phyloP scores from a whole-genome alignment of 148 eudicot species.

The Chenopodium berlandieri region DNA sequence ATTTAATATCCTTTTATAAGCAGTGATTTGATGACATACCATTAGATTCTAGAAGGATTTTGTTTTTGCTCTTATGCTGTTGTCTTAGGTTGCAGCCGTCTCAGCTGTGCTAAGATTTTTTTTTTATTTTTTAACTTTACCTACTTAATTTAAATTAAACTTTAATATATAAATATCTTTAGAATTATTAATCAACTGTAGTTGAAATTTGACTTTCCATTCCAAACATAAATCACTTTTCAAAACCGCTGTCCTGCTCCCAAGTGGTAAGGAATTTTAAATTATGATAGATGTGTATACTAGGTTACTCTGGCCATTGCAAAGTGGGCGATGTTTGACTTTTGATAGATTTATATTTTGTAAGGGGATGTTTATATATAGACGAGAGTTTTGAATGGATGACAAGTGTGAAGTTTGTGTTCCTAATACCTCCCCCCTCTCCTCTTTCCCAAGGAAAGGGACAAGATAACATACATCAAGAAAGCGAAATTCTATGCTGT shows the following conservation, averaged over 20 bases:
- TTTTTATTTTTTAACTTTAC: neutral
- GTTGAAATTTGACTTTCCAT: neutral
- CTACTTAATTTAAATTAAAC: neutral
- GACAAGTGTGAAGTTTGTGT: neutral
- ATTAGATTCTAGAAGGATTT: neutral
- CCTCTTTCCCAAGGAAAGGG: neutral
- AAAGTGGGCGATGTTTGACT: neutral
- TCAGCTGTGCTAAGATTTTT: neutral
- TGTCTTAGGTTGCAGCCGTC: neutral
- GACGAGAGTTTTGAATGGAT: neutral
- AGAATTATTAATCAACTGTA: neutral
- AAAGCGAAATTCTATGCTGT: neutral
- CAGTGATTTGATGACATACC: neutral
- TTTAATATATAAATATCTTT: neutral
- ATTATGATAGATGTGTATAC: slow-evolving; percentile 1
- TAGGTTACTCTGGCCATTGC: neutral
- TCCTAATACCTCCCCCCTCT: neutral
- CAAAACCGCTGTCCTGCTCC: neutral
- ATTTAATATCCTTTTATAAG: neutral
- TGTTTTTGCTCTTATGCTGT: neutral
- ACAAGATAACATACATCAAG: neutral
- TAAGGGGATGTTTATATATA: neutral
- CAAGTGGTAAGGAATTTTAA: neutral
- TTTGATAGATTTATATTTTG: neutral
- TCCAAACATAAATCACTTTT: neutral